These are phyloP conservation scores for Cladosporium sp. DNA, from an alignment of 2,329 filamentous ascomycete genomes.

Conservation along the genomic window DNA sequence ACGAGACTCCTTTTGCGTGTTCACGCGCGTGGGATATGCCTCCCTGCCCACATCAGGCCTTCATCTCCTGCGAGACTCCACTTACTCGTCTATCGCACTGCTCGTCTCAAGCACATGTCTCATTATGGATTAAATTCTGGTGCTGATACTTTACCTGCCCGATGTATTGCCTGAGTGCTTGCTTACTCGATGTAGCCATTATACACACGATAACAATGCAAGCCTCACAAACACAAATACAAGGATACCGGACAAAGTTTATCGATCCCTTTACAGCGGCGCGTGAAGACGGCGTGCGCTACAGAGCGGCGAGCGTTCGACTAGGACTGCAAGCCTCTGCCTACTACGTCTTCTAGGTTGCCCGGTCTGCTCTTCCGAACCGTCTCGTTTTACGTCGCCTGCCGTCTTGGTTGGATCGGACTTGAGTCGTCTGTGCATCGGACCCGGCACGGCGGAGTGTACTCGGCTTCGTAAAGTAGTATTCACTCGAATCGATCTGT, in stretches of 20 bases:
- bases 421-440: background rate
- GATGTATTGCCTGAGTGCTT: background rate
- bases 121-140: background rate
- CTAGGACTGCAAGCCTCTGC: background rate
- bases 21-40: background rate
- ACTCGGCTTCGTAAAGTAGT: background rate
- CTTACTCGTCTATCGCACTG: background rate
- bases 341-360: background rate
- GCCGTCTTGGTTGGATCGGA: background rate
- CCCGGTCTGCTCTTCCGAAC: background rate
- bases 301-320: background rate
- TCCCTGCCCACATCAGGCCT: background rate
- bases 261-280: conserved; percentile 4
- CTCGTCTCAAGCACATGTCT: background rate
- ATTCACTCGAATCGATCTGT: background rate
- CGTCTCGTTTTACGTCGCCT: background rate
- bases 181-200: background rate
- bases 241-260: background rate
- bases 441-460: background rate
- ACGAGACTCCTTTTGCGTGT: background rate
- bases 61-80: background rate
- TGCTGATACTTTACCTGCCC: background rate
- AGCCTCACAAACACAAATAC: background rate
- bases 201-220: background rate
- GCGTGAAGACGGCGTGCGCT: background rate